Evolutionary conservation across 2,329 filamentous ascomycete species (phyloP), one percentile per base, ranked within the genome.

Genomic region (Podosphaera fusca): DNA sequence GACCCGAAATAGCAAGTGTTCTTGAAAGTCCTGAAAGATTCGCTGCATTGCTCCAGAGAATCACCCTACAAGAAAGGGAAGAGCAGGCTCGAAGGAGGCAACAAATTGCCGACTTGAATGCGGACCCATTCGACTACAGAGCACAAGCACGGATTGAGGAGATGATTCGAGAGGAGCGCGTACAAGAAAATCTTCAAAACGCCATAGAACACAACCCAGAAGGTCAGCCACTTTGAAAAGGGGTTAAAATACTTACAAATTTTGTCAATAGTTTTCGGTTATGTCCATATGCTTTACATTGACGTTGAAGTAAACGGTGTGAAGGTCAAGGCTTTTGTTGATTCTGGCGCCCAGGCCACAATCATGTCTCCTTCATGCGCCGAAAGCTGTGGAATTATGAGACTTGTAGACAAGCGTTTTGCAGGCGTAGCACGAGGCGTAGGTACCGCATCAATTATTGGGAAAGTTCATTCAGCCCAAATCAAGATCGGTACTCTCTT

Each of bases 361-460:
- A 95, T 98, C 73, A 98, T 98, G 92, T 96, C 90, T 4, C 92
- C 92, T 4, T 76, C 81, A 31, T 95, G 88, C 66, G 92, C 92
- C 33, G 86, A 94, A 67, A 78, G 81, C 7, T 98, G 92, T 67
- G 87, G 87, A 64, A 96, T 98, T 69, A 95, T 95, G 85, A 84
- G 90, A 54, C 79, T 98, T 12, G 86, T 98, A 57, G 92, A 98
- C 71, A 85, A 81, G 63, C 83, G 92, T 50, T 98, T 92, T 67
- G 84, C 87, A 3, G 92, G 92, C 61, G 84, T 96, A 56, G 92
- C 92, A 49, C 84, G 85, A 59, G 92, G 92, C 61, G 92, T 98
- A 2, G 92, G 92, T 56, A 96, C 92, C 0, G 92, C 92, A 31
- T 85, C 82, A 58, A 96, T 98, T 63, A 82, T 98, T 29, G 92